Conservation (phyloP, 768 basidiomycete genomes). For the Boletus coccyginus region DNA sequence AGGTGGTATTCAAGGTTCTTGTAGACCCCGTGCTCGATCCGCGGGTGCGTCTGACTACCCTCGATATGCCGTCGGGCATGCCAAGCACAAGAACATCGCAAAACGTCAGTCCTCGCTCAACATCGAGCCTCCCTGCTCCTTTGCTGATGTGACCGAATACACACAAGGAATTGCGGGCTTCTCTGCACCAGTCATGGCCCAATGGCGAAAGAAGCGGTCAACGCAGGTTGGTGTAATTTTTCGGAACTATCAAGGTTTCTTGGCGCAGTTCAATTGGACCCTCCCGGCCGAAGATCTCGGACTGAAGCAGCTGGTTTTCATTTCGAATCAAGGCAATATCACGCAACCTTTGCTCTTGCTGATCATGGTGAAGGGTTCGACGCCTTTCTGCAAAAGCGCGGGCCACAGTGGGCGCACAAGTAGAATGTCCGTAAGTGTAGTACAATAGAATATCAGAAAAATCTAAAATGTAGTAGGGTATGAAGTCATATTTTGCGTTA, state of each 20-base stretch:
- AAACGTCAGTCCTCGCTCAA: conserved; percentile 21
- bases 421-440: conserved; percentile 17
- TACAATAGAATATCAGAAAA: not conserved
- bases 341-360: conserved; percentile 46
- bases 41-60: conserved; percentile 28
- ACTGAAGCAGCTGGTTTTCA: conserved; percentile 40
- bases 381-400: conserved; percentile 48
- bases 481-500: not conserved
- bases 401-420: conserved; percentile 41
- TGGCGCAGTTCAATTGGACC: not conserved
- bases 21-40: conserved; percentile 40
- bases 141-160: conserved; percentile 37
- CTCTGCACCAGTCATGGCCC: conserved; percentile 28
- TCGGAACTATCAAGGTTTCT: not conserved
- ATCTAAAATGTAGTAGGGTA: not conserved
- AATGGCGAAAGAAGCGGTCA: conserved; percentile 52
- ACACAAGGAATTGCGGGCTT: conserved; percentile 33
- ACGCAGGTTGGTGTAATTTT: conserved; percentile 33
- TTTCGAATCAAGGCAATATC: conserved; percentile 49
- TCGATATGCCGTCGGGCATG: conserved; percentile 37
- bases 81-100: conserved; percentile 33
- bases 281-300: conserved; percentile 44
- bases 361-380: conserved; percentile 48
- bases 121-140: conserved; percentile 26
- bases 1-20: conserved; percentile 31